A percentile compares a stretch with the other conserved stretches of the same genome.
These are phyloP conservation scores for Tetracladium setigerum DNA, from an alignment of 495 filamentous ascomycete genomes.

Conservation along the genomic window DNA sequence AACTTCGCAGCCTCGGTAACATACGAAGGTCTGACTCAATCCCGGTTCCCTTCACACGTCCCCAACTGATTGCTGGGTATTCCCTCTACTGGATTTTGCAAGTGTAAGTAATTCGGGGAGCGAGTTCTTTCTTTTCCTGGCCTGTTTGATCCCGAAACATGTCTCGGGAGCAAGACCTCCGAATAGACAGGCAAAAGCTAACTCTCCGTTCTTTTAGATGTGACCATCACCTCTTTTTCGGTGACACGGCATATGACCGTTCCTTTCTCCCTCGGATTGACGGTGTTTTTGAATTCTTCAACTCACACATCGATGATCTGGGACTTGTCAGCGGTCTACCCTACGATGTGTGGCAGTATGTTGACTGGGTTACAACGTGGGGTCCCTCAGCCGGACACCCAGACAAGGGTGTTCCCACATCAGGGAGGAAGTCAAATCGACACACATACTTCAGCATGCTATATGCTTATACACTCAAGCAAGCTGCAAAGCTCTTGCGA, in stretches of 20 bases:
- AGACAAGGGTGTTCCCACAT: conserved; percentile 30
- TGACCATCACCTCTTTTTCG: conserved; percentile 31
- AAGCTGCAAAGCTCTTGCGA: conserved; percentile 23
- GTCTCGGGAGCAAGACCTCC: no score
- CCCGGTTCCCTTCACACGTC: conserved; percentile 31
- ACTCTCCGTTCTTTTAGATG: no score
- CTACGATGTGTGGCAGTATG: conserved; percentile 27
- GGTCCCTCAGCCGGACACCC: conserved; percentile 27
- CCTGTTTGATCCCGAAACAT: no score
- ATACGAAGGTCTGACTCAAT: conserved; percentile 27
- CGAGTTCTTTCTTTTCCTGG: no score
- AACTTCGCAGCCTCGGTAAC: conserved; percentile 28
- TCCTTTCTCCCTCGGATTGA: conserved; percentile 29
- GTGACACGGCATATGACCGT: conserved; percentile 23
- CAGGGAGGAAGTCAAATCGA: conserved; percentile 1
- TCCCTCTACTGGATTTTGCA: conserved; percentile 32
- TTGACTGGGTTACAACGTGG: conserved; percentile 35
- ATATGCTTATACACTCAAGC: conserved; percentile 27
- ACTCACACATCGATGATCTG: conserved; percentile 21
- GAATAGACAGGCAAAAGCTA: no score
- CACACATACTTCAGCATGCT: conserved; percentile 30
- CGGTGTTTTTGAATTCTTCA: conserved; percentile 32
- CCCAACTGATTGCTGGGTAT: conserved; percentile 27
- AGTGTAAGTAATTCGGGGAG: no score
- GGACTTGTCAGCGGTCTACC: conserved; percentile 25